Conservation (phyloP, 1,284 basidiomycete species). For the Golubevia pallescens region DNA sequence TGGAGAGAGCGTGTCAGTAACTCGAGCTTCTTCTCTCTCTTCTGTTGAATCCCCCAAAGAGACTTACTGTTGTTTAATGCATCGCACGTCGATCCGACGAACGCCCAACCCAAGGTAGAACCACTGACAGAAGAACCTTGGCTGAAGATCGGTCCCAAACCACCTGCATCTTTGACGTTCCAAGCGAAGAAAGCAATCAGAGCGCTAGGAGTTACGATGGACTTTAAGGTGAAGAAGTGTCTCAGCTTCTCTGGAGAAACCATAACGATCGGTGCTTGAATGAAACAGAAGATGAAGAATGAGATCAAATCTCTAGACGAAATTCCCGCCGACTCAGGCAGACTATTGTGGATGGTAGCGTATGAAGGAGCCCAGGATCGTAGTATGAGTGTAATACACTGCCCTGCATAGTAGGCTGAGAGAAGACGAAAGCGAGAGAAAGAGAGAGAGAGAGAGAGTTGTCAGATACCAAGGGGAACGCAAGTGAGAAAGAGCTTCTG, state of each 20-base stretch:
- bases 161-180: slow-evolving; percentile 79
- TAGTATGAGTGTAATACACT: slow-evolving; percentile 68
- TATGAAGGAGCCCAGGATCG: slow-evolving; percentile 77
- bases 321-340: slow-evolving; percentile 75
- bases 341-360: slow-evolving; percentile 73
- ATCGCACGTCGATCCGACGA: slow-evolving; percentile 77
- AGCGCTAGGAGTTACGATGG: slow-evolving; percentile 69
- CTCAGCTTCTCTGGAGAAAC: slow-evolving; percentile 81
- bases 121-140: slow-evolving; percentile 75
- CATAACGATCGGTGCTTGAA: slow-evolving; percentile 79
- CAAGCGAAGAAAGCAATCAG: slow-evolving; percentile 77
- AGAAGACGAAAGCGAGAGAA: too few species aligned
- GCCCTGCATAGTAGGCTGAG: background rate
- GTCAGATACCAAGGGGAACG: too few species aligned
- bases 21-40: background rate
- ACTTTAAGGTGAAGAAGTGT: slow-evolving; percentile 81
- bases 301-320: slow-evolving; percentile 76
- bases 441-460: background rate
- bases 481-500: too few species aligned
- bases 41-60: background rate
- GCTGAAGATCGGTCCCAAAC: slow-evolving; percentile 79
- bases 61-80: slow-evolving; percentile 75
- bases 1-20: slow-evolving; percentile 47
- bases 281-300: slow-evolving; percentile 86
- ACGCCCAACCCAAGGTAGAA: slow-evolving; percentile 77